Evolutionary conservation across 2,329 filamentous ascomycete species (phyloP), one percentile per base, ranked within the genome.

Genomic region (Diplocarpon rosae): DNA sequence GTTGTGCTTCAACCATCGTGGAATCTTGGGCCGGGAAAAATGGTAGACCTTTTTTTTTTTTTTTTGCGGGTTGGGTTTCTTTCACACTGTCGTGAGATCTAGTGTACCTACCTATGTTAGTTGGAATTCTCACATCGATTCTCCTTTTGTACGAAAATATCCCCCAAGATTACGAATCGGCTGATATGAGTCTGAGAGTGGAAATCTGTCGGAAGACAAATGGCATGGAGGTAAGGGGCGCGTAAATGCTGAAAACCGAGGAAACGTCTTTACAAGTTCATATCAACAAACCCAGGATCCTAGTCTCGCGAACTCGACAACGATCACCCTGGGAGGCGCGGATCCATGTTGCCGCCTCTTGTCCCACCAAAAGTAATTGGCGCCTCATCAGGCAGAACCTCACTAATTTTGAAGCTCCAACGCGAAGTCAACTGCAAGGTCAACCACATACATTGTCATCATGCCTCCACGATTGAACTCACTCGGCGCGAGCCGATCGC

Each of bases 391-490:
- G 16, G 41, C 27, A 28, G 20, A 24, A 24, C 20, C 7, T 24
- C 4, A 24, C 20, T 24, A 24, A 24, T 24, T 24, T 24, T 24
- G 20, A 35, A 16, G 13, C 15, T 35, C 15, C n/a, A 14, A 35
- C 33, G 13, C 15, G 30, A 10, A 32, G n/a, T 12, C 6, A 13
- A 35, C 13, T 4, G 3, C 33, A 17, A 35, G 33, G 4, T 10
- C 11, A 5, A 5, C 3, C n/a, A 5, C 13, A 35, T 16, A 47
- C 44, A 45, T 17, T 45, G 48, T 42, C 51, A 62, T 48, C 45
- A 80, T 80, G 76, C 69, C 75, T 54, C 69, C 75, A 46, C 67
- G 73, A 62, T 62, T 75, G 54, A 71, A 69, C 50, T 52, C 77
- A 33, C 67, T 70, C 53, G 58, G 62, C 53, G 64, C 63, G 42